These are phyloP conservation scores for Lactifluus pinguis DNA, from an alignment of 768 basidiomycete species.

Conservation along the genomic window DNA sequence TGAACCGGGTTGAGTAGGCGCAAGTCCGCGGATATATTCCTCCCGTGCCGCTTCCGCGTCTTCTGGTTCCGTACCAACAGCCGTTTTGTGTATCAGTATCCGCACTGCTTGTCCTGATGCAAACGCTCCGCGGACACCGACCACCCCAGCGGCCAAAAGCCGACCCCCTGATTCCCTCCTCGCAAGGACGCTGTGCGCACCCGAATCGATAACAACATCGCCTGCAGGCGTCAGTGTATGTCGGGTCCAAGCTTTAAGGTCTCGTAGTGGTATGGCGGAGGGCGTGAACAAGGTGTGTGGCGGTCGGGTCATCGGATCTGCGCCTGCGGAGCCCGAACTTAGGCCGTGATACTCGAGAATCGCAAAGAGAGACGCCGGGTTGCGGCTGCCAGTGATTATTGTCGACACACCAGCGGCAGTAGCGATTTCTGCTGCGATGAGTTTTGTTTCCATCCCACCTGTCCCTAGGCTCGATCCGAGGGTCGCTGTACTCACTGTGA, in stretches of 20 bases:
- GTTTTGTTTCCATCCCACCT: constrained; percentile 98
- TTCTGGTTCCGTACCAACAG: constrained; percentile 19
- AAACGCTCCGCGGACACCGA: constrained; percentile 80
- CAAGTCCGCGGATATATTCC: constrained; percentile 32
- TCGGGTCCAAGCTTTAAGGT: constrained; percentile 94
- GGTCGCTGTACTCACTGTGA: constrained; percentile 81
- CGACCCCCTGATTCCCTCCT: constrained; percentile 84
- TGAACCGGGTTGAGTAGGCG: constrained; percentile 47
- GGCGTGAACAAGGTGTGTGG: constrained; percentile 87
- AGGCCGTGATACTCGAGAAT: constrained; percentile 70
- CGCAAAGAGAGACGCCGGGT: constrained; percentile 60
- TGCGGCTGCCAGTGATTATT: constrained; percentile 78
- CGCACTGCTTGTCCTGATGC: constrained; percentile 92
- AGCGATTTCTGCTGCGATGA: constrained; percentile 96
- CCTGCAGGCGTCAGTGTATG: constrained; percentile 90
- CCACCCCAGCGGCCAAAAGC: constrained; percentile 84
- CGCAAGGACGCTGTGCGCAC: constrained; percentile 80
- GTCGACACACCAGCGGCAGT: constrained; percentile 93
- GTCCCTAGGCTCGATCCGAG: constrained; percentile 91
- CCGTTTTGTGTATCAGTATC: constrained; percentile 49
- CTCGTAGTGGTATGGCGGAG: constrained; percentile 58
- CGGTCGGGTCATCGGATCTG: constrained; percentile 37
- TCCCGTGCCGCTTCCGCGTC: constrained; percentile 16
- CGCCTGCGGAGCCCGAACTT: constrained; percentile 15
- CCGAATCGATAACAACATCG: constrained; percentile 77